Conservation (phyloP, 2,329 filamentous ascomycete genomes). For the Aureobasidium subglaciale region DNA sequence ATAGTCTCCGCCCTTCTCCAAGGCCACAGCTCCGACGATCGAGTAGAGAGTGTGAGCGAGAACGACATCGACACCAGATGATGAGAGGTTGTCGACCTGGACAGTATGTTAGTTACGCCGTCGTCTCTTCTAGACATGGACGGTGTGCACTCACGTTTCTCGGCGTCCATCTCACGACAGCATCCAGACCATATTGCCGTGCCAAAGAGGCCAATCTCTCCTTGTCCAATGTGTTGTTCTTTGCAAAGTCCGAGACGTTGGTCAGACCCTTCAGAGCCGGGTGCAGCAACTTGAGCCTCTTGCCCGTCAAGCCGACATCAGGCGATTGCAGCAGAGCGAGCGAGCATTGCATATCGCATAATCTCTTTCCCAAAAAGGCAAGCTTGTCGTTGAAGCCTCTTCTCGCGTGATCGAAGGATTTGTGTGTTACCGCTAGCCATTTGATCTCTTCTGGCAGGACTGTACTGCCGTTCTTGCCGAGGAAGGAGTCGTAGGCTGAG, state of each 20-base stretch:
- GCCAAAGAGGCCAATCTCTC: conserved; percentile 62
- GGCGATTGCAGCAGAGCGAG: conserved; percentile 51
- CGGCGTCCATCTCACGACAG: conserved; percentile 84
- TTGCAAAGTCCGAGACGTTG: conserved; percentile 58
- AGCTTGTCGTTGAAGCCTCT: conserved; percentile 91
- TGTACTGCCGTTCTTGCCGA: conserved; percentile 65
- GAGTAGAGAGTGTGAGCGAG: conserved; percentile 73
- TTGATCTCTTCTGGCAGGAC: conserved; percentile 85
- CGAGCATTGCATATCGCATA: conserved; percentile 58
- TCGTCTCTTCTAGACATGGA: too few relatives aligned
- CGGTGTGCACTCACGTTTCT: conserved; percentile 54
- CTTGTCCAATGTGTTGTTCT: conserved; percentile 56
- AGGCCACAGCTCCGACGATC: conserved; percentile 79
- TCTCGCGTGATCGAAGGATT: conserved; percentile 93
- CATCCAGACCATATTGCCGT: conserved; percentile 59
- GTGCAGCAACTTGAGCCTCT: conserved; percentile 48
- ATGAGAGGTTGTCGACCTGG: conserved; percentile 58
- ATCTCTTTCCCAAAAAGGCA: conserved; percentile 67
- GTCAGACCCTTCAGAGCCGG: conserved; percentile 64
- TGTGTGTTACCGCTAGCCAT: conserved; percentile 95
- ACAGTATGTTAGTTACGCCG: conserved; percentile 3
- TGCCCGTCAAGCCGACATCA: conserved; percentile 15
- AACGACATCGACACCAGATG: conserved; percentile 68
- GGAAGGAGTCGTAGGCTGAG: conserved; percentile 65
- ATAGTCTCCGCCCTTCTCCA: conserved; percentile 75